Conservation (phyloP, 1,139 yeast species). For the Debaryomyces udenii region DNA sequence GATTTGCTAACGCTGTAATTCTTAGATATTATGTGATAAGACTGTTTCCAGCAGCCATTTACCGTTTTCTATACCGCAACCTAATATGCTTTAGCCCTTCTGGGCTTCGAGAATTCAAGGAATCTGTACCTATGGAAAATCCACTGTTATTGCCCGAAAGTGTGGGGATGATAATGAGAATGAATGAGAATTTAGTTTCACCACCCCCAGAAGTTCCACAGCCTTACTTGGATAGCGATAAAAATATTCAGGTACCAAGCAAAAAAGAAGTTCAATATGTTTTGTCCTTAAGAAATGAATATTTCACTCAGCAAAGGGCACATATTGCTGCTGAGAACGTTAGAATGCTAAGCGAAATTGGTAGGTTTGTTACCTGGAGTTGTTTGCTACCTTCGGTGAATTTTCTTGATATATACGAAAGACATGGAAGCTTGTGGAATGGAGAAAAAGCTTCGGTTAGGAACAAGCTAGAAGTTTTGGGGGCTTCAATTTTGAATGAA, state of each 20-base stretch:
- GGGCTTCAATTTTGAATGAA: conserved; percentile 27
- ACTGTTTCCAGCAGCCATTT: conserved; percentile 1
- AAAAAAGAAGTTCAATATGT: conserved; percentile 33
- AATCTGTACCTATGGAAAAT: conserved; percentile 16
- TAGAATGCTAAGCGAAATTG: conserved; percentile 38
- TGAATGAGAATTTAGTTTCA: conserved; percentile 15
- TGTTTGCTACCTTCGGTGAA: conserved; percentile 23
- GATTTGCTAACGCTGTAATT: not conserved
- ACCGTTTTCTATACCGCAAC: conserved; percentile 8
- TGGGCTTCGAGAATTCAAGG: conserved; percentile 17
- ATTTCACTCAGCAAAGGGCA: conserved; percentile 37
- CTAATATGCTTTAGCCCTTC: conserved; percentile 10
- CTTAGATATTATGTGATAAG: conserved; percentile 3
- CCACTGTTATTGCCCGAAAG: conserved; percentile 21
- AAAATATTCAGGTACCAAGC: conserved; percentile 38
- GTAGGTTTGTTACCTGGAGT: conserved; percentile 44
- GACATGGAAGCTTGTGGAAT: conserved; percentile 26
- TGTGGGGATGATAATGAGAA: conserved; percentile 22
- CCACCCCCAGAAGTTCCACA: conserved; percentile 45
- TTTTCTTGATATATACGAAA: conserved; percentile 27
- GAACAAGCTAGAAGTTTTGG: conserved; percentile 19
- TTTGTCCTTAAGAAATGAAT: conserved; percentile 37
- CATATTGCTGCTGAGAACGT: conserved; percentile 46
- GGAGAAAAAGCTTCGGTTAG: conserved; percentile 13
- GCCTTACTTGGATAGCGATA: conserved; percentile 45